Base-by-base conservation (phyloP, 192 early-diverging fungal genomes). In the Geranomyces variabilis region DNA sequence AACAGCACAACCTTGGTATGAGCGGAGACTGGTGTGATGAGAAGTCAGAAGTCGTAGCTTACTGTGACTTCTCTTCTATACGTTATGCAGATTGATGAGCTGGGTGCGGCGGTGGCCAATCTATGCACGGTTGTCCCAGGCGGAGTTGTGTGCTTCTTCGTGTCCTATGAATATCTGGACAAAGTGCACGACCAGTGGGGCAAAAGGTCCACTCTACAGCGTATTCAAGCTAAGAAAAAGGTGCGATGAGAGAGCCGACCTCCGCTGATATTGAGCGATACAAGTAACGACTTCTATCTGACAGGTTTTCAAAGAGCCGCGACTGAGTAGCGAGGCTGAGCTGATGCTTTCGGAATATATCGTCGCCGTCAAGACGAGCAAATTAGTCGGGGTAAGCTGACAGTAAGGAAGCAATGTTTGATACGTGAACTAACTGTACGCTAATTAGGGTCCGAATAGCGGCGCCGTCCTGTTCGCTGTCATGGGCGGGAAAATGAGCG, bases 111-210 rank as follows among this genome's bases (percentile, higher is more conserved):
- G 0, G 71, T 98, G 28, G 79, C 83, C 7, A 91, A 93, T 48
- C 59, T 94, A 0, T 87, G 87, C 67, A 86, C 82, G 44, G 83
- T 95, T 1, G 84, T 94, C 4, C 93, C 92, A 0, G 89, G 86
- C 63, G 96, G 96, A 4, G 78, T 97, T 8, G 93, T 97, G 1
- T 90, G 89, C 33, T 98, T 97, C 64, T 93, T 98, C 67, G 84
- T 90, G 0, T 93, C 92, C 0, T 96, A 94, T 63, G 71, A 85
- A 14, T 90, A 91, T 58, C 84, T 97, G 60, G 87, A 91, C 9
- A 61, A 75, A 33, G 88, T 92, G 14, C 64, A 77, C 24, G 46
- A 73, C 9, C 74, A 79, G 13, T 96, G 90, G 91, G 46, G 69
- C n/a, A 48, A 33, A 0, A 61, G 73, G 0, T 79, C 80, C 5